Evolutionary conservation across 2,329 filamentous ascomycete genomes (phyloP).

Genomic region (Hymenoscyphus linearis): DNA sequence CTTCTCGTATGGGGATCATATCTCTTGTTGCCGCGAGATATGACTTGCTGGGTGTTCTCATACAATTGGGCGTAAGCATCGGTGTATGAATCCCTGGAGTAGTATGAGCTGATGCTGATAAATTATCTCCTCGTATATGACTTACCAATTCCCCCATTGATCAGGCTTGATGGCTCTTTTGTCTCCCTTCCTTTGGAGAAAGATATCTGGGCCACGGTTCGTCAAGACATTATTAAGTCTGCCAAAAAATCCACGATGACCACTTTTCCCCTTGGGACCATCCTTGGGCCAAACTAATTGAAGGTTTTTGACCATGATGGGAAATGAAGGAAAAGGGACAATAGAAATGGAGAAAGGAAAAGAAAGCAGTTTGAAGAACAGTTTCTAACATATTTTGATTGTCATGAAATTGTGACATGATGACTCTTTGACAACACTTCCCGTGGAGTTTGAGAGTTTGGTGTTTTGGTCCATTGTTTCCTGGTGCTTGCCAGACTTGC

Average conservation of each 20-base stretch:
- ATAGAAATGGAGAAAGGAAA: neutral
- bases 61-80: constrained; percentile 4
- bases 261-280: constrained; percentile 20
- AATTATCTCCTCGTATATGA: neutral
- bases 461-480: neutral
- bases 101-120: neutral
- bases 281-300: constrained; percentile 31
- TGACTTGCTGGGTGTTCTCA: constrained; percentile 4
- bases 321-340: neutral
- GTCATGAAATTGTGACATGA: neutral
- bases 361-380: neutral
- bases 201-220: constrained; percentile 39
- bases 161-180: constrained; percentile 22
- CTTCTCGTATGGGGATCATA: constrained; percentile 28
- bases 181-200: constrained; percentile 26
- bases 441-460: constrained; percentile 17
- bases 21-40: constrained; percentile 18
- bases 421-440: constrained; percentile 16
- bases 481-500: constrained; percentile 19
- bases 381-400: neutral
- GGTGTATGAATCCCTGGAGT: constrained; percentile 29
- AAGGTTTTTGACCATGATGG: constrained; percentile 9
- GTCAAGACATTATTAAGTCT: constrained; percentile 34
- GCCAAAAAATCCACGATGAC: constrained; percentile 25
- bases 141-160: constrained; percentile 30